These are phyloP conservation scores for Hypoxylon sp. DNA, from an alignment of 2,329 filamentous ascomycete genomes.

Conservation along the genomic window DNA sequence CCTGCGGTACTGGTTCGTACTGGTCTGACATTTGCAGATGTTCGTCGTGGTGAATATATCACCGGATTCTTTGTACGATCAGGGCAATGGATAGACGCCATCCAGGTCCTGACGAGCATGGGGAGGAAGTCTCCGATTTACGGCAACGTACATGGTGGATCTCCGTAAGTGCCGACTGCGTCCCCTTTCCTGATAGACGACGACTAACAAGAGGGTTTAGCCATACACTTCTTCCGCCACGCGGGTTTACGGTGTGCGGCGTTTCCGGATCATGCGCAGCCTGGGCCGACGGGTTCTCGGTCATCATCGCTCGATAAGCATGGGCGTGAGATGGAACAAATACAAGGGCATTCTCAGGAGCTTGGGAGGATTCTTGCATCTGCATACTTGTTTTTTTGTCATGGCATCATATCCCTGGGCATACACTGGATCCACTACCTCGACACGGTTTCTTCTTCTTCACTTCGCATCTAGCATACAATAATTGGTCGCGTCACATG, in stretches of 20 bases:
- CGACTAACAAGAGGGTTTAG: slow-evolving; percentile 56
- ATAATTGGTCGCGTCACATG: slow-evolving; percentile 23
- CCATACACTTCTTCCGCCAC: slow-evolving; percentile 85
- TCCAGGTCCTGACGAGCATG: slow-evolving; percentile 88
- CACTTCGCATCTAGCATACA: slow-evolving; percentile 29
- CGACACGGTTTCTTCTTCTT: slow-evolving; percentile 18
- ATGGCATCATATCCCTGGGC: slow-evolving; percentile 27
- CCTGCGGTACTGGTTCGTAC: neutral
- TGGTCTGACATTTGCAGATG: slow-evolving; percentile 61
- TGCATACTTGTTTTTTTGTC: slow-evolving; percentile 31
- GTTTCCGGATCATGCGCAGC: slow-evolving; percentile 80
- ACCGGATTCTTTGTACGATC: slow-evolving; percentile 85
- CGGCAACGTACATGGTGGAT: slow-evolving; percentile 81
- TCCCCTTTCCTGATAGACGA: neutral
- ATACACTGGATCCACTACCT: slow-evolving; percentile 26
- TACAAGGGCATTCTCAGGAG: slow-evolving; percentile 1
- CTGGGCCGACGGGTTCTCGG: slow-evolving; percentile 86
- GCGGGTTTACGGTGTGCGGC: slow-evolving; percentile 88
- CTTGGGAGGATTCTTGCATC: slow-evolving; percentile 20
- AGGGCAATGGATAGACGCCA: slow-evolving; percentile 83
- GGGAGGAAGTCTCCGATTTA: slow-evolving; percentile 87
- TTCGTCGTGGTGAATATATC: slow-evolving; percentile 83
- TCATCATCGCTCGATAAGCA: slow-evolving; percentile 75
- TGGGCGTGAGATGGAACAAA: neutral
- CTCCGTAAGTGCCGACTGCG: slow-evolving; percentile 70